Conservation (phyloP, 1,139 yeast genomes). For the Candida sp. region DNA sequence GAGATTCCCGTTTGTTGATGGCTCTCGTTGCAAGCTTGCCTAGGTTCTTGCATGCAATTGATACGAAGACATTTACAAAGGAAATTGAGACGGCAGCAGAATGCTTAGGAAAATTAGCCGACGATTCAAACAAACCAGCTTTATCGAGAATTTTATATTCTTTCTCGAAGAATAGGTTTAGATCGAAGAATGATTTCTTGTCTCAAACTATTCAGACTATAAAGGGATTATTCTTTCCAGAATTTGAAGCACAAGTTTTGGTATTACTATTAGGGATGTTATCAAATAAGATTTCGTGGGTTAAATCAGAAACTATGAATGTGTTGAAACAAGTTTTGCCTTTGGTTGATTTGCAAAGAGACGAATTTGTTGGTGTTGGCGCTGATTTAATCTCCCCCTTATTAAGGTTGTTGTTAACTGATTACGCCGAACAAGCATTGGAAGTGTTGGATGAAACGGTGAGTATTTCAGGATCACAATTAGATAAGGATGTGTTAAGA, state of each 20-base stretch:
- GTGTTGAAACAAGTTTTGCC: constrained; percentile 74
- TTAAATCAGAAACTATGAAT: constrained; percentile 75
- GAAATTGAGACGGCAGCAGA: constrained; percentile 60
- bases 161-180: constrained; percentile 69
- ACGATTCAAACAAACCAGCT: constrained; percentile 51
- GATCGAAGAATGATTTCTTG: constrained; percentile 86
- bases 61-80: constrained; percentile 44
- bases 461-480: constrained; percentile 81
- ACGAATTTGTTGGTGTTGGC: constrained; percentile 86
- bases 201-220: constrained; percentile 76
- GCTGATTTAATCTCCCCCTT: constrained; percentile 94
- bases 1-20: constrained; percentile 64
- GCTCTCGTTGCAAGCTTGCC: constrained; percentile 81
- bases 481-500: constrained; percentile 87
- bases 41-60: constrained; percentile 76
- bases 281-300: constrained; percentile 75
- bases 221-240: constrained; percentile 66
- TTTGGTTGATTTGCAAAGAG: constrained; percentile 68
- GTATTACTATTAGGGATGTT: constrained; percentile 75
- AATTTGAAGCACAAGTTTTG: constrained; percentile 69
- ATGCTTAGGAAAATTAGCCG: constrained; percentile 59
- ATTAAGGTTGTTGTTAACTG: constrained; percentile 76
- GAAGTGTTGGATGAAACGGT: constrained; percentile 87
- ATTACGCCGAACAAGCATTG: constrained; percentile 82
- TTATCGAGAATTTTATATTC: constrained; percentile 75